A percentile compares a stretch with the other conserved stretches of the same genome.
phyloP scores from a whole-genome alignment of 768 basidiomycete genomes.

The Suillus weaverae region DNA sequence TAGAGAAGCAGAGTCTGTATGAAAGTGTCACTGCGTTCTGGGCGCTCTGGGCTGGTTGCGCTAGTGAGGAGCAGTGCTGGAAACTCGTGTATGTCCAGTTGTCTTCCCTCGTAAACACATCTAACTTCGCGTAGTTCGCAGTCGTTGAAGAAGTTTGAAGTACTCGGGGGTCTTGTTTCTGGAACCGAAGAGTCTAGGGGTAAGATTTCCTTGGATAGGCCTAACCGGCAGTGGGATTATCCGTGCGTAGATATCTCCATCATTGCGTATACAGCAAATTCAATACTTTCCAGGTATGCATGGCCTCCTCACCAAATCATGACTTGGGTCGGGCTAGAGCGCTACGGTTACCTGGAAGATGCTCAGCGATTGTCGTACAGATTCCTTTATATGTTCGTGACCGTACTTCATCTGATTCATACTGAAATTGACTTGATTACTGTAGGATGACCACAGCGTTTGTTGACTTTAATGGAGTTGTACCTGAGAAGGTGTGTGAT shows the following conservation, averaged over 20 bases:
- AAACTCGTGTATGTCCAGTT: slow-evolving; percentile 75
- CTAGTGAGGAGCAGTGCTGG: slow-evolving; percentile 93
- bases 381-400: slow-evolving; percentile 89
- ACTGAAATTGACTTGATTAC: slow-evolving; percentile 10
- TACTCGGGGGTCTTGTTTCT: slow-evolving; percentile 90
- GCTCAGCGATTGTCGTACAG: slow-evolving; percentile 92
- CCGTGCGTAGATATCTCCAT: slow-evolving; percentile 55
- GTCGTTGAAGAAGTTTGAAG: slow-evolving; percentile 94
- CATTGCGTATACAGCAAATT: slow-evolving; percentile 1
- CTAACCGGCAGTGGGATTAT: slow-evolving; percentile 99
- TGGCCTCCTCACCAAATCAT: slow-evolving; percentile 99
- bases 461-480: slow-evolving; percentile 97
- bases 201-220: slow-evolving; percentile 91
- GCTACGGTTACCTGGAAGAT: slow-evolving; percentile 93
- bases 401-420: neutral
- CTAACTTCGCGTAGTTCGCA: slow-evolving; percentile 54
- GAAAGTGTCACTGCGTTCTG: slow-evolving; percentile 97
- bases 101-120: slow-evolving; percentile 9
- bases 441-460: slow-evolving; percentile 89
- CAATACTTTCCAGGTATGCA: slow-evolving; percentile 53
- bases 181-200: slow-evolving; percentile 97
- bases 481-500: slow-evolving; percentile 85
- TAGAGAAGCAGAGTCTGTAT: slow-evolving; percentile 89
- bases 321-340: slow-evolving; percentile 95
- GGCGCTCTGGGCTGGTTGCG: slow-evolving; percentile 97